These are phyloP conservation scores for Penicillium sp. DNA, from an alignment of 2,329 filamentous ascomycete species.

Conservation along the genomic window DNA sequence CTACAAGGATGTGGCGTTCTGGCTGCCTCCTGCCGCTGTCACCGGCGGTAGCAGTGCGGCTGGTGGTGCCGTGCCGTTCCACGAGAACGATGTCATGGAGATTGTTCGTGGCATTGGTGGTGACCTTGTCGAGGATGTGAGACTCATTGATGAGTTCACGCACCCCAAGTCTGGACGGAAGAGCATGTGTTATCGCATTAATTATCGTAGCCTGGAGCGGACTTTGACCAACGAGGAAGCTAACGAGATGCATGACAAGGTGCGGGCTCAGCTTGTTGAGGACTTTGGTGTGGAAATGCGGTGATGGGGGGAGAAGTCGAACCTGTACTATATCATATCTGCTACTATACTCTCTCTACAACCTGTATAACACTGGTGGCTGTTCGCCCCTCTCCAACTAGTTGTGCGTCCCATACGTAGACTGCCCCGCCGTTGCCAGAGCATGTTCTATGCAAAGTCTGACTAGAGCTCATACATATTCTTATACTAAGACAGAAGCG, in stretches of 20 bases:
- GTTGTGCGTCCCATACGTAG: not conserved
- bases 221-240: slow-evolving; percentile 84
- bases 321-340: slow-evolving; percentile 21
- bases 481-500: not conserved
- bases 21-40: slow-evolving; percentile 61
- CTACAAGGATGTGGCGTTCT: slow-evolving; percentile 92
- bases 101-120: slow-evolving; percentile 81
- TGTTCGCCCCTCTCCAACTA: not conserved
- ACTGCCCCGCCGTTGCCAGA: not conserved
- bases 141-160: slow-evolving; percentile 79
- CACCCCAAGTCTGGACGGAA: slow-evolving; percentile 81
- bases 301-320: slow-evolving; percentile 39
- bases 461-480: not conserved
- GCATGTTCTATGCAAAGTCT: not conserved
- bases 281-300: slow-evolving; percentile 79
- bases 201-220: slow-evolving; percentile 88
- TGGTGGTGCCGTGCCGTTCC: slow-evolving; percentile 58
- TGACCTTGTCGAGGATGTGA: slow-evolving; percentile 84
- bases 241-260: slow-evolving; percentile 71
- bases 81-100: slow-evolving; percentile 98
- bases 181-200: slow-evolving; percentile 90
- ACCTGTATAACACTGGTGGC: slow-evolving; percentile 18
- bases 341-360: slow-evolving; percentile 5
- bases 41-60: slow-evolving; percentile 40
- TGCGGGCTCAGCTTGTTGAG: slow-evolving; percentile 66